These are phyloP conservation scores for Diaporthe destruens DNA, from an alignment of 2,329 filamentous ascomycete species.

Conservation along the genomic window DNA sequence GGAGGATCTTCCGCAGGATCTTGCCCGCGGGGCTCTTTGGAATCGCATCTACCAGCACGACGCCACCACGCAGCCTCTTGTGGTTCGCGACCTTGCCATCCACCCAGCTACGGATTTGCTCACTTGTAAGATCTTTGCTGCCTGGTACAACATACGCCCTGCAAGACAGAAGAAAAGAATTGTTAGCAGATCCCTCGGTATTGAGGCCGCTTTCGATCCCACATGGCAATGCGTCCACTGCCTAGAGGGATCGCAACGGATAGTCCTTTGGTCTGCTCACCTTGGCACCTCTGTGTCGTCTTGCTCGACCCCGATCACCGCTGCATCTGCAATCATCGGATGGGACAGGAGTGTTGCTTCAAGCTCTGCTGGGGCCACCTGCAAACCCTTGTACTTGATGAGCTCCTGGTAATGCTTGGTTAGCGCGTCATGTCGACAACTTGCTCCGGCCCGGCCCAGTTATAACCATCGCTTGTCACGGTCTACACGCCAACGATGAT, in stretches of 20 bases:
- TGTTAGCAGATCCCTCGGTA: conserved; percentile 15
- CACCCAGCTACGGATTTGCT: conserved; percentile 46
- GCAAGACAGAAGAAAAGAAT: not conserved
- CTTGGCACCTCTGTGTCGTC: conserved; percentile 63
- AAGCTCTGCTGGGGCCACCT: conserved; percentile 76
- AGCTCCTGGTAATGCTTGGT: conserved; percentile 63
- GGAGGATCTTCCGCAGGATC: conserved; percentile 70
- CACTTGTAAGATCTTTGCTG: conserved; percentile 42
- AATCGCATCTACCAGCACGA: conserved; percentile 65
- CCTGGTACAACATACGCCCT: conserved; percentile 46
- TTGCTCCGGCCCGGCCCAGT: not conserved
- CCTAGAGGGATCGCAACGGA: conserved; percentile 60
- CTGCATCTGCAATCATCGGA: conserved; percentile 65
- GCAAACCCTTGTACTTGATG: conserved; percentile 71
- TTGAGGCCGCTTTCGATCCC: not conserved
- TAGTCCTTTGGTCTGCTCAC: conserved; percentile 56
- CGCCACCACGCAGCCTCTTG: conserved; percentile 53
- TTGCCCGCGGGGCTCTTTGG: conserved; percentile 76
- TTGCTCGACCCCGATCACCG: conserved; percentile 69
- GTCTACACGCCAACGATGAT: not conserved
- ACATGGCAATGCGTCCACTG: not conserved
- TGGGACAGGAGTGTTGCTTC: conserved; percentile 60
- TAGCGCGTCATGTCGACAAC: conserved; percentile 3
- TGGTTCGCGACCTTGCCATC: conserved; percentile 45
- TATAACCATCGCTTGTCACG: no score